Percentiles rank a stretch among this genome's conserved stretches.
phyloP scores from a whole-genome alignment of 106 monocot genomes.

The Dactylorhiza incarnata region DNA sequence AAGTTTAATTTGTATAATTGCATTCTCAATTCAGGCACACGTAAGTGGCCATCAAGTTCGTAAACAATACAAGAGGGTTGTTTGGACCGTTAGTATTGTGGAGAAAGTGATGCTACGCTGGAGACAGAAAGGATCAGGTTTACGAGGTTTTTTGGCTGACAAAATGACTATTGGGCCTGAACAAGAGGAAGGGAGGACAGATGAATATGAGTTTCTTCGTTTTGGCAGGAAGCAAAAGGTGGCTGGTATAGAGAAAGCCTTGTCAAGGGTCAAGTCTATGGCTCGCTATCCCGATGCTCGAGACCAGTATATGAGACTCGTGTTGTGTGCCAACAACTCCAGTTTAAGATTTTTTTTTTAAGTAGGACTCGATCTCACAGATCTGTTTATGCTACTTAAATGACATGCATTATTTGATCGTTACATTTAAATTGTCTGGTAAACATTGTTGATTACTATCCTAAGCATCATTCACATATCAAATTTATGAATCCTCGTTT shows the following conservation, averaged over 20 bases:
- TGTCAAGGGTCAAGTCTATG: slow-evolving; percentile 6
- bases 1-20: neutral
- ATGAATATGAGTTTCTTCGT: slow-evolving; percentile 39
- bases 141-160: slow-evolving; percentile 40
- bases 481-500: too few relatives aligned
- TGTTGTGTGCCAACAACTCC: neutral
- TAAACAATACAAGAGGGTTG: slow-evolving; percentile 36
- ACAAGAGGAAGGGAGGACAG: slow-evolving; percentile 10
- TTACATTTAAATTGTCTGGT: too few relatives aligned
- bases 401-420: too few relatives aligned
- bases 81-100: slow-evolving; percentile 55
- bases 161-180: neutral
- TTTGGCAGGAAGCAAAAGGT: slow-evolving; percentile 14
- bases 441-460: too few relatives aligned
- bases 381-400: too few relatives aligned
- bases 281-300: slow-evolving; percentile 5
- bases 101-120: slow-evolving; percentile 54
- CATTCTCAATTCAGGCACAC: slow-evolving; percentile 35
- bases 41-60: slow-evolving; percentile 51
- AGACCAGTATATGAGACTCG: slow-evolving; percentile 1
- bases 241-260: slow-evolving; percentile 5
- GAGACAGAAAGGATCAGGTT: slow-evolving; percentile 36
- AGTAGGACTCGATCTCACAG: too few relatives aligned
- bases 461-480: too few relatives aligned
- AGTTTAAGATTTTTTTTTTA: neutral